These are phyloP conservation scores for Pseudopediastrum boryanum DNA, from an alignment of 139 green algal species.

Conservation along the genomic window DNA sequence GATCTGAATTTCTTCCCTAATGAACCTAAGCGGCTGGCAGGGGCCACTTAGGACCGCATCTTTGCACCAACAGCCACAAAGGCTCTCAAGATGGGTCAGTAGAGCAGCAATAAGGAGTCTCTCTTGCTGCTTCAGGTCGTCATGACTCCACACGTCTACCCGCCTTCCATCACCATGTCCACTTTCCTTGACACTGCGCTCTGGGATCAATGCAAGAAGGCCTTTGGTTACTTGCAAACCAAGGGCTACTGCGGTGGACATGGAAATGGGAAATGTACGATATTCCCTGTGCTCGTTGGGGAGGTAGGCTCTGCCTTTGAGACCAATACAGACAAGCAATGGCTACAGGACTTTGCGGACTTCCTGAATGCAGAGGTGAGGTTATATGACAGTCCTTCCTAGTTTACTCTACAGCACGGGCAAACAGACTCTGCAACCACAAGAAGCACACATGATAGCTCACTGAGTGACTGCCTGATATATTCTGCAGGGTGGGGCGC, in stretches of 20 bases:
- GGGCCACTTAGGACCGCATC: too few relatives aligned
- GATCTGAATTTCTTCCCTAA: too few relatives aligned
- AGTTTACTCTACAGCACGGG: too few relatives aligned
- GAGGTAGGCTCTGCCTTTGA: conserved; percentile 37
- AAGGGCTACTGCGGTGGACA: conserved; percentile 14
- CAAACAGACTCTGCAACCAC: neutral
- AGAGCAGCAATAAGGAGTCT: too few relatives aligned
- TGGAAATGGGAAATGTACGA: neutral
- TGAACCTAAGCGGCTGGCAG: too few relatives aligned
- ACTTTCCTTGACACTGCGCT: conserved; percentile 34
- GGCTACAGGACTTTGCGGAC: conserved; percentile 43
- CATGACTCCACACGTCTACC: conserved; percentile 31
- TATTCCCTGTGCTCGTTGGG: conserved; percentile 36
- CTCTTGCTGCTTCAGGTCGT: conserved; percentile 20
- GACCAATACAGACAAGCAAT: conserved; percentile 33
- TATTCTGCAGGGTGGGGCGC: conserved; percentile 17
- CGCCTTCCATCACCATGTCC: conserved; percentile 35
- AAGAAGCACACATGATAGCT: neutral
- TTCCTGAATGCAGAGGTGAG: conserved; percentile 38
- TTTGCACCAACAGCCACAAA: too few relatives aligned
- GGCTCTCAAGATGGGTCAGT: too few relatives aligned
- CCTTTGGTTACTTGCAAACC: conserved; percentile 38
- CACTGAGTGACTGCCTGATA: neutral
- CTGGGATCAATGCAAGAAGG: conserved; percentile 29
- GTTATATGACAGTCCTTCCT: neutral